phyloP scores from a whole-genome alignment of 2,329 filamentous ascomycete species.

The Beauveria medogensis region DNA sequence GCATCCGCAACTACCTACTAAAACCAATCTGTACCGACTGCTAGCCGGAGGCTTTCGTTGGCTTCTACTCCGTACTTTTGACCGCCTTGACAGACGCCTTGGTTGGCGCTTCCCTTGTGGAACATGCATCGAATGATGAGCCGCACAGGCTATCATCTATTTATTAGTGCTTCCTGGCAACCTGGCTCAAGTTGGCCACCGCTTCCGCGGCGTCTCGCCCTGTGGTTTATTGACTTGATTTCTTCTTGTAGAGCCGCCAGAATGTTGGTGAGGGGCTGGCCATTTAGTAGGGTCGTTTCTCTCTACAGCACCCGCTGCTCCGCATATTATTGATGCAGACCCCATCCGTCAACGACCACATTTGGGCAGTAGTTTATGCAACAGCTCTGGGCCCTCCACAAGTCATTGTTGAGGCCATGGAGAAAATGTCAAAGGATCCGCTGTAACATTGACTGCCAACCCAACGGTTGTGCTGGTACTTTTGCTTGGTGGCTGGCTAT shows the following conservation, averaged over 20 bases:
- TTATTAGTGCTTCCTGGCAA: not conserved
- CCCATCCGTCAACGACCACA: not conserved
- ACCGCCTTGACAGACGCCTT: not conserved
- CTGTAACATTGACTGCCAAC: no score
- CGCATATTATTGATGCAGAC: slow-evolving; percentile 9
- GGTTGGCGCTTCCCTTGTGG: not conserved
- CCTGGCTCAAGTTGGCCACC: not conserved
- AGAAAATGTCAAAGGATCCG: not conserved
- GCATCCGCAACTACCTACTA: not conserved
- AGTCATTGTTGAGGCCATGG: not conserved
- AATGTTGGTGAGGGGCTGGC: not conserved
- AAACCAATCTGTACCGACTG: no score
- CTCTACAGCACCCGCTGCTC: not conserved
- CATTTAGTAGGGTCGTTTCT: not conserved
- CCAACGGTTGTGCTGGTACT: no score
- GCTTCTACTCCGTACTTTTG: not conserved
- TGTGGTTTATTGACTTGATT: not conserved
- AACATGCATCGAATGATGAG: not conserved
- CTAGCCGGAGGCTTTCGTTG: no score
- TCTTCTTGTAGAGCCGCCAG: not conserved
- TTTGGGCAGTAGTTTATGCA: not conserved
- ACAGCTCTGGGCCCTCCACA: not conserved
- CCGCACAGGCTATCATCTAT: not conserved
- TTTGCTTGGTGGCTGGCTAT: no score
- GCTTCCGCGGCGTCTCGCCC: not conserved